phyloP scores from a whole-genome alignment of 306 rosid genomes.

The Chamaecrista fasciculata region DNA sequence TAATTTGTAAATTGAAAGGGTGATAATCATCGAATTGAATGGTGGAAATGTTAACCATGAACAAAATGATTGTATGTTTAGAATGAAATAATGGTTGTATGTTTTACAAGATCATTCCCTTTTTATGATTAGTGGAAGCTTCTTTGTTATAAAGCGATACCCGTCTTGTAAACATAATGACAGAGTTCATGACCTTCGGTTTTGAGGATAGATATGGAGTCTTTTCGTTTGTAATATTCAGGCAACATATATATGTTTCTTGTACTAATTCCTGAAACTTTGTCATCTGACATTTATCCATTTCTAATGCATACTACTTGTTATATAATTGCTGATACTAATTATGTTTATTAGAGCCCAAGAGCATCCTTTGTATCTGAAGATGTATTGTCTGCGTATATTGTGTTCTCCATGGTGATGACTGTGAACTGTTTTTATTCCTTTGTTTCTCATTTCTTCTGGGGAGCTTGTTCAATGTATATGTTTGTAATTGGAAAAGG shows the following conservation, averaged over 20 bases:
- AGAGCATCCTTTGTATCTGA: background rate
- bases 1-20: background rate
- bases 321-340: background rate
- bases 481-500: background rate
- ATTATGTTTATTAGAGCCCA: background rate
- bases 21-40: background rate
- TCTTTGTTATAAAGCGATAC: background rate
- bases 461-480: background rate
- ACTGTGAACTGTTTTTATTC: background rate
- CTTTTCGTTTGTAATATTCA: background rate
- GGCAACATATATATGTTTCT: background rate
- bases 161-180: background rate
- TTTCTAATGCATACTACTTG: background rate
- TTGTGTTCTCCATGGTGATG: background rate
- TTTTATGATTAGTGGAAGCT: background rate
- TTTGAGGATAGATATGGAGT: background rate
- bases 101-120: background rate
- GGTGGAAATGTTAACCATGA: background rate
- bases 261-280: background rate
- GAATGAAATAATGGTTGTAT: background rate
- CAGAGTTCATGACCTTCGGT: background rate
- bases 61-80: background rate
- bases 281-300: background rate
- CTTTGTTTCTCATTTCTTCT: background rate
- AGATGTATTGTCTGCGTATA: background rate